A percentile compares a stretch with the other conserved stretches of the same genome.
Evolutionary conservation across 805 yeast genomes (phyloP).

Genomic region (Jamesozyma lodderae): DNA sequence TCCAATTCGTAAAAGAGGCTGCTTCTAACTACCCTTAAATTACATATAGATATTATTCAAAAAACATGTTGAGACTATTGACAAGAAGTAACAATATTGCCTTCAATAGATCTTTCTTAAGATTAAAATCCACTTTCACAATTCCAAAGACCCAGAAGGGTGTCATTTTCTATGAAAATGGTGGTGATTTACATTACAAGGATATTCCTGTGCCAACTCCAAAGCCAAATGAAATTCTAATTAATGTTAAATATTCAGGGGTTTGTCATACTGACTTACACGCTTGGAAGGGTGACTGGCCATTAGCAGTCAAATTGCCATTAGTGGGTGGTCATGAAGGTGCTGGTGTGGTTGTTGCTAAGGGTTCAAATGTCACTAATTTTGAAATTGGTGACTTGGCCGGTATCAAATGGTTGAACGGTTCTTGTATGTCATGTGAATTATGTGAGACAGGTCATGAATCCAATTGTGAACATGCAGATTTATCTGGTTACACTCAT

Average conservation of each 20-base stretch:
- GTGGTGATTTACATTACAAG: constrained; percentile 40
- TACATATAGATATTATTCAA: too few species aligned
- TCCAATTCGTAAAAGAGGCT: too few species aligned
- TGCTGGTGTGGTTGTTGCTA: constrained; percentile 54
- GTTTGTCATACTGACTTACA: constrained; percentile 60
- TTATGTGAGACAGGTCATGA: constrained; percentile 44
- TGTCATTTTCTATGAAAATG: constrained; percentile 41
- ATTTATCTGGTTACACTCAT: constrained; percentile 47
- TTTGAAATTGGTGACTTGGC: constrained; percentile 54
- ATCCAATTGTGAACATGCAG: constrained; percentile 44
- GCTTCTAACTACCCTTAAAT: too few species aligned
- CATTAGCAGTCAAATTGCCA: constrained; percentile 46
- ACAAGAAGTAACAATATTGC: constrained; percentile 1
- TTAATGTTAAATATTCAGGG: constrained; percentile 55
- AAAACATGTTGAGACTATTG: constrained; percentile 15
- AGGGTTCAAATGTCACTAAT: constrained; percentile 46
- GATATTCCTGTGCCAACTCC: constrained; percentile 52
- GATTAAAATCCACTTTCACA: constrained; percentile 18
- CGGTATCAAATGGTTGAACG: constrained; percentile 57
- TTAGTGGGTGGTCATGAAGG: constrained; percentile 64
- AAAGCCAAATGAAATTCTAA: constrained; percentile 45
- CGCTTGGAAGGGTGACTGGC: constrained; percentile 67
- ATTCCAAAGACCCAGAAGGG: constrained; percentile 47
- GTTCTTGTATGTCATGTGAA: constrained; percentile 54
- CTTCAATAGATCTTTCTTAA: constrained; percentile 5